Percentiles rank a stretch among this genome's conserved stretches.
phyloP scores from a whole-genome alignment of 2,329 filamentous ascomycete species.

The Clarireedia sp. region DNA sequence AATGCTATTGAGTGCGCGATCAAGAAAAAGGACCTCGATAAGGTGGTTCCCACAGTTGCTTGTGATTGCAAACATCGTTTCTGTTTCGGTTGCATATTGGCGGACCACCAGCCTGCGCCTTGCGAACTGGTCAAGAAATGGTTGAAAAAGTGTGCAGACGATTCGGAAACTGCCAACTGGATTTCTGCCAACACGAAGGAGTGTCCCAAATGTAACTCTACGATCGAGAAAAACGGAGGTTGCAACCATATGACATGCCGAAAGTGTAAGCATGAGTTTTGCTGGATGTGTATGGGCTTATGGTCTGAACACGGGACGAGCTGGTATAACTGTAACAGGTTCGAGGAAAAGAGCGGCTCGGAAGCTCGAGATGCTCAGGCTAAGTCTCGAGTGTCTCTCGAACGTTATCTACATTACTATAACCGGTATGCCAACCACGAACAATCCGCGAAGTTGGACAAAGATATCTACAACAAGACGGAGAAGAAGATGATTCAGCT shows the following conservation, averaged over 20 bases:
- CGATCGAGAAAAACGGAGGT: slow-evolving; percentile 97
- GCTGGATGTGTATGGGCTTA: slow-evolving; percentile 99
- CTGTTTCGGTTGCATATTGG: slow-evolving; percentile 87
- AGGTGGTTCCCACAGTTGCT: slow-evolving; percentile 80
- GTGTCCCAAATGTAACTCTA: slow-evolving; percentile 90
- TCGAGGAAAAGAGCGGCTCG: slow-evolving; percentile 87
- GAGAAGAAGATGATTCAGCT: slow-evolving; percentile 99
- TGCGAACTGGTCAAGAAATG: slow-evolving; percentile 88
- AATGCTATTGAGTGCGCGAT: slow-evolving; percentile 85
- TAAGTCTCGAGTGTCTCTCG: slow-evolving; percentile 78
- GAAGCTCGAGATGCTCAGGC: slow-evolving; percentile 90
- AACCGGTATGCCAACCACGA: slow-evolving; percentile 99
- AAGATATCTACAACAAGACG: slow-evolving; percentile 90
- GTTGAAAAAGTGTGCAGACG: slow-evolving; percentile 97
- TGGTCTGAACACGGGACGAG: slow-evolving; percentile 98
- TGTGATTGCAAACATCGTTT: slow-evolving; percentile 82
- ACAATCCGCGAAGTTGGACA: slow-evolving; percentile 92
- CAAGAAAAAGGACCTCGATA: slow-evolving; percentile 78
- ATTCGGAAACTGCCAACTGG: slow-evolving; percentile 98
- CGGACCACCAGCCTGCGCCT: slow-evolving; percentile 88
- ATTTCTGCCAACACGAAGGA: slow-evolving; percentile 99
- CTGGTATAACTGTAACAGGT: slow-evolving; percentile 99
- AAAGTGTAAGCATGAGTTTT: slow-evolving; percentile 95
- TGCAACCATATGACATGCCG: slow-evolving; percentile 98
- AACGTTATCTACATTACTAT: slow-evolving; percentile 98